Evolutionary conservation across 164 flowering plant genomes (phyloP).

Genomic region (Buxus sempervirens): DNA sequence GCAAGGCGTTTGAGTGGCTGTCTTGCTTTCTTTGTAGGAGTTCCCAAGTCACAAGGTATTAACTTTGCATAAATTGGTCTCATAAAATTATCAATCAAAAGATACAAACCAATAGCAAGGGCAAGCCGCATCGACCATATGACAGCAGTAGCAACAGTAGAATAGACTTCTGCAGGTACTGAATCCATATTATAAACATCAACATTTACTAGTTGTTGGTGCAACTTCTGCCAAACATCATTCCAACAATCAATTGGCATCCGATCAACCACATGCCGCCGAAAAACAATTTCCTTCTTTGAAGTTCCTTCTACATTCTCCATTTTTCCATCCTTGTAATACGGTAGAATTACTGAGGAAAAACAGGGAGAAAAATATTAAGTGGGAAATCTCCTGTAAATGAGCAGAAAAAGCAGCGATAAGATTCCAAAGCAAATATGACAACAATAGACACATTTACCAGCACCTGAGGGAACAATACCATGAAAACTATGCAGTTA

Average conservation of each 20-base stretch:
- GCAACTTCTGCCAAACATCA: conserved; percentile 93
- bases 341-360: conserved; percentile 77
- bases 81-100: conserved; percentile 71
- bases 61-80: conserved; percentile 91
- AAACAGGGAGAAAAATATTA: conserved; percentile 8
- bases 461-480: not conserved
- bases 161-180: conserved; percentile 80
- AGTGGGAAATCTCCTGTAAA: not conserved
- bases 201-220: conserved; percentile 85
- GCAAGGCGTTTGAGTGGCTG: conserved; percentile 53
- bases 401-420: not conserved
- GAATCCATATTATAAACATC: conserved; percentile 71
- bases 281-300: conserved; percentile 60
- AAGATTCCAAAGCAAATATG: not conserved
- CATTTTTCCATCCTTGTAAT: conserved; percentile 64
- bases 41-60: conserved; percentile 85
- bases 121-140: conserved; percentile 96
- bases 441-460: not conserved
- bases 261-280: conserved; percentile 81
- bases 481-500: not conserved
- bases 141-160: conserved; percentile 82
- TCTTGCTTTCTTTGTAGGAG: conserved; percentile 42
- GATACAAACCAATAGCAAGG: conserved; percentile 60
- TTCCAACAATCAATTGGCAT: conserved; percentile 98
- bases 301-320: conserved; percentile 30